phyloP scores from a whole-genome alignment of 345 rosid genomes.

The Dovyalis caffra region DNA sequence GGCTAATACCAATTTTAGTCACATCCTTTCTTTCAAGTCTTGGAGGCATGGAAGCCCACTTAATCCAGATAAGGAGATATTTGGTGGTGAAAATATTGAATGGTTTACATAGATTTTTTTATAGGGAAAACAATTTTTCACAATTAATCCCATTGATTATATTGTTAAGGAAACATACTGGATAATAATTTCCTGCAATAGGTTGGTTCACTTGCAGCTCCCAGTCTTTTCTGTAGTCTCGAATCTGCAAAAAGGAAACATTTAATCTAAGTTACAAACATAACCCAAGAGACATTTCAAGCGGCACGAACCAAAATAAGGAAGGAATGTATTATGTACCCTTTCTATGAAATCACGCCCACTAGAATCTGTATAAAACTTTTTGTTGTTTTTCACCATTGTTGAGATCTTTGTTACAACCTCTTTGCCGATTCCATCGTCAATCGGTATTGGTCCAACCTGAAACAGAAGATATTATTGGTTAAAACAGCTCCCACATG shows the following conservation, averaged over 20 bases:
- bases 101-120: background rate
- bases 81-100: no score
- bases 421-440: constrained; percentile 92
- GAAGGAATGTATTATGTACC: constrained; percentile 52
- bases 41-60: background rate
- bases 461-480: constrained; percentile 23
- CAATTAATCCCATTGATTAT: background rate
- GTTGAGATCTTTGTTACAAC: constrained; percentile 68
- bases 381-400: constrained; percentile 61
- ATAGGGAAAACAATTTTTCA: background rate
- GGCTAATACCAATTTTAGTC: background rate
- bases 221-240: constrained; percentile 85
- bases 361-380: constrained; percentile 86
- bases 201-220: constrained; percentile 81
- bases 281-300: background rate
- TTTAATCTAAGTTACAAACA: background rate
- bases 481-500: background rate
- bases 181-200: constrained; percentile 90
- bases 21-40: background rate
- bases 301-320: background rate
- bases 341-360: constrained; percentile 93
- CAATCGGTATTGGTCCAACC: constrained; percentile 88
- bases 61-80: background rate
- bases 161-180: constrained; percentile 45
- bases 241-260: constrained; percentile 58